Conservation (phyloP, 768 basidiomycete genomes). For the Auricularia sp. region DNA sequence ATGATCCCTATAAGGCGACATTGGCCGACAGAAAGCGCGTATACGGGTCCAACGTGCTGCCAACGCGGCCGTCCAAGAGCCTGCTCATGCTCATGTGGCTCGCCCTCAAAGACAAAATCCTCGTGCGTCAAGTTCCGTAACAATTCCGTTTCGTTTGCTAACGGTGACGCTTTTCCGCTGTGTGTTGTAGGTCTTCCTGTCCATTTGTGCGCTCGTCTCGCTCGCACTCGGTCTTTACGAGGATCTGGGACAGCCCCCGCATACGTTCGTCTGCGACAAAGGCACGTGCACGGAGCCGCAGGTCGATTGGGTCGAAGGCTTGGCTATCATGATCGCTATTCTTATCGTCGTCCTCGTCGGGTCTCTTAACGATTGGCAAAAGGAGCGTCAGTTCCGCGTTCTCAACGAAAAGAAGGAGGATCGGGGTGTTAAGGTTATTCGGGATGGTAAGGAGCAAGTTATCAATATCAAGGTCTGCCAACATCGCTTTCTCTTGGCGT, state of each 20-base stretch:
- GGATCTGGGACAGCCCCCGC: slow-evolving; percentile 61
- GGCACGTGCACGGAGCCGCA: slow-evolving; percentile 42
- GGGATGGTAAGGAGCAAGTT: slow-evolving; percentile 55
- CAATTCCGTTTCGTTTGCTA: background rate
- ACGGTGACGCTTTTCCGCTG: background rate
- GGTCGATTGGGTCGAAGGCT: slow-evolving; percentile 93
- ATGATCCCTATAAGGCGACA: slow-evolving; percentile 28
- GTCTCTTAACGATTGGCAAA: slow-evolving; percentile 95
- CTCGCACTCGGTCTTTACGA: slow-evolving; percentile 91
- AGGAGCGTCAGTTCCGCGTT: slow-evolving; percentile 87
- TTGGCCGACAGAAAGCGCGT: slow-evolving; percentile 53
- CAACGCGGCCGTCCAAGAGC: slow-evolving; percentile 55
- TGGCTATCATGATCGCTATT: slow-evolving; percentile 37
- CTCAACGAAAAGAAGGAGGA: slow-evolving; percentile 96
- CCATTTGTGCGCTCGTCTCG: slow-evolving; percentile 86
- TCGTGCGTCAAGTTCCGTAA: slow-evolving; percentile 38
- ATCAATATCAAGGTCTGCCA: slow-evolving; percentile 69
- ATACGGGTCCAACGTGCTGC: slow-evolving; percentile 70
- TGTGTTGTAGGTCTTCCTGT: slow-evolving; percentile 60
- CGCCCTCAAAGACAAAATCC: slow-evolving; percentile 82
- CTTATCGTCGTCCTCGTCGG: slow-evolving; percentile 62
- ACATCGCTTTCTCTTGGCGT: background rate
- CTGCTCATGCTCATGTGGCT: slow-evolving; percentile 73
- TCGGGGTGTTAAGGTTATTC: slow-evolving; percentile 75
- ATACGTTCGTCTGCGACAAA: slow-evolving; percentile 26